Conservation (phyloP, 495 filamentous ascomycete species). For the Pseudomonodictys pantanalensis region DNA sequence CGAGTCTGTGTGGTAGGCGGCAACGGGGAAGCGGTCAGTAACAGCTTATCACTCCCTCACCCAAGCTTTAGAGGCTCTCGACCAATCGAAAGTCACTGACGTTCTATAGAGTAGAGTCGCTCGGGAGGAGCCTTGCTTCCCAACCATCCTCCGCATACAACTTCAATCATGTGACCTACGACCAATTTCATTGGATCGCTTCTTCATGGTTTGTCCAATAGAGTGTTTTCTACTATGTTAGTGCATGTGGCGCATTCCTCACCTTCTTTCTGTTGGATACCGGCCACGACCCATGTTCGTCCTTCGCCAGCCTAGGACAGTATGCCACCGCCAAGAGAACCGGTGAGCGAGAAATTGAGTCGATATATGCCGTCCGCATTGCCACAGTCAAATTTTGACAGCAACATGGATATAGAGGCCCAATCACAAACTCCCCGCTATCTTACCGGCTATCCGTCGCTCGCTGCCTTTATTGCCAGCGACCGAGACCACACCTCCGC, state of each 20-base stretch:
- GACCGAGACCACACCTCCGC: constrained; percentile 13
- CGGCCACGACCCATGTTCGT: not conserved
- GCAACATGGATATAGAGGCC: not conserved
- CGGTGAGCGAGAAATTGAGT: not conserved
- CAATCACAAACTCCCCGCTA: not conserved
- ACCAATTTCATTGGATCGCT: no score
- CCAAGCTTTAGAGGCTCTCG: not conserved
- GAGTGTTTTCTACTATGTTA: no score
- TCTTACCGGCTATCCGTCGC: constrained; percentile 7
- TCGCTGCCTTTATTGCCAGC: constrained; percentile 21
- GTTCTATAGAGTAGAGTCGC: not conserved
- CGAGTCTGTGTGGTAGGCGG: no score
- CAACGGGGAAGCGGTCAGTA: no score
- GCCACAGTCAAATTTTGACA: not conserved
- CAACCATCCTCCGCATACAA: not conserved
- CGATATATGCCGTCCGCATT: not conserved
- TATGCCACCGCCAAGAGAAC: not conserved
- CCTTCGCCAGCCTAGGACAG: not conserved
- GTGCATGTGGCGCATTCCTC: no score
- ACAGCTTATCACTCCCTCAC: no score
- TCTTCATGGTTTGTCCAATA: no score
- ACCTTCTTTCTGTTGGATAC: not conserved
- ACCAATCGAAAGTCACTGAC: not conserved
- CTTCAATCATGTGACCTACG: not conserved
- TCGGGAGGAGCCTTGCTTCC: not conserved